Conservation (phyloP, 805 yeast species). For the Candida ascalaphidarum region DNA sequence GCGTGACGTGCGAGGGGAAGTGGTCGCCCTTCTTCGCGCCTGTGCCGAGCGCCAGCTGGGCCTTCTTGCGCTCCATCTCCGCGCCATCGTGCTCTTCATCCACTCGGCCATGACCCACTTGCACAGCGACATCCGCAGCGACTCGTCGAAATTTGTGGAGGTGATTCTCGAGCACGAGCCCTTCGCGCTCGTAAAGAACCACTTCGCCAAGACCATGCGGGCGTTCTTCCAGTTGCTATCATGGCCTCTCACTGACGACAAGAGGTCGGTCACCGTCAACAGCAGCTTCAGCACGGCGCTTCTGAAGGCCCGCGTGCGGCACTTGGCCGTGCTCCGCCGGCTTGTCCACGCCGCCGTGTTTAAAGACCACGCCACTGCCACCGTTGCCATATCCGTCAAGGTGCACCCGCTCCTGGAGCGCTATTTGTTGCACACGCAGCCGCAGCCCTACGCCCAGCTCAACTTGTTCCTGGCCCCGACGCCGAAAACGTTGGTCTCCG, state of each 20-base stretch:
- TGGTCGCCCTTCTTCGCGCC: conserved; percentile 38
- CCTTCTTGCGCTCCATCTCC: conserved; percentile 51
- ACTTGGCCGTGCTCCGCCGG: conserved; percentile 32
- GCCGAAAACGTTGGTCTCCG: not conserved
- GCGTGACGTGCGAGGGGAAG: conserved; percentile 51
- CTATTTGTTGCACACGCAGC: conserved; percentile 46
- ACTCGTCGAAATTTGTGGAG: conserved; percentile 60
- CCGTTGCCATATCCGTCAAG: conserved; percentile 7
- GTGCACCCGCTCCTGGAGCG: conserved; percentile 41
- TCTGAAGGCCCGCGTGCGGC: conserved; percentile 30
- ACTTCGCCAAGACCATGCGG: conserved; percentile 63
- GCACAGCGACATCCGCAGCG: conserved; percentile 62
- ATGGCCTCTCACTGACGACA: conserved; percentile 50
- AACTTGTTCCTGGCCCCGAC: conserved; percentile 39
- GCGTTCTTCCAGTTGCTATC: conserved; percentile 64
- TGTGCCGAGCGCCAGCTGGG: conserved; percentile 44
- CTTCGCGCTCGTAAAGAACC: conserved; percentile 47
- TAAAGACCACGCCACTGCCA: conserved; percentile 4
- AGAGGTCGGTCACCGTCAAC: conserved; percentile 25
- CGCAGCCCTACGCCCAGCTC: conserved; percentile 59
- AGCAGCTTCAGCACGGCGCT: conserved; percentile 22
- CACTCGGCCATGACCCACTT: conserved; percentile 94
- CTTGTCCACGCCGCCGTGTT: conserved; percentile 40
- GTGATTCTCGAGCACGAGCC: conserved; percentile 49
- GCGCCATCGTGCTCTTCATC: conserved; percentile 59